These are phyloP conservation scores for Pulveroboletus sp. DNA, from an alignment of 768 basidiomycete species.

Conservation along the genomic window DNA sequence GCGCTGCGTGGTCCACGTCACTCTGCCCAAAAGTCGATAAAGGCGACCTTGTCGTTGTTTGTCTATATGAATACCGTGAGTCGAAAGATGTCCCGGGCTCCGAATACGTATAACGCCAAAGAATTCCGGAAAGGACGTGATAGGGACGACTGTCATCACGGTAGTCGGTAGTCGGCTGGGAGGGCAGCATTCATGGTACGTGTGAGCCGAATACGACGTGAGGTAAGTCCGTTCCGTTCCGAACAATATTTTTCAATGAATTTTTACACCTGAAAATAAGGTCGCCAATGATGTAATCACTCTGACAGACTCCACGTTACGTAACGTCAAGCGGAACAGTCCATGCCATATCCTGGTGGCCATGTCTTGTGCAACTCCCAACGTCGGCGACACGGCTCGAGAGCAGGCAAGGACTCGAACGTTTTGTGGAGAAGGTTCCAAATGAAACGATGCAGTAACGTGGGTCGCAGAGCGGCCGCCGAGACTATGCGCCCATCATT, in stretches of 20 bases:
- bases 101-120: neutral
- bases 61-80: neutral
- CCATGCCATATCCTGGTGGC: no score
- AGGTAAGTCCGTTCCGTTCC: neutral
- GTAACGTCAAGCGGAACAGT: no score
- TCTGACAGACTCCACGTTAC: no score
- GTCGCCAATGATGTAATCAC: no score
- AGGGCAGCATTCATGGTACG: no score
- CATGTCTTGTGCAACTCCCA: no score
- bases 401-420: neutral
- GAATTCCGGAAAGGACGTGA: conserved; percentile 6
- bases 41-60: neutral
- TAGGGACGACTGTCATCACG: conserved; percentile 2
- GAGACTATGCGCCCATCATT: no score
- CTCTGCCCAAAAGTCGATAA: conserved; percentile 11
- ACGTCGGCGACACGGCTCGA: no score
- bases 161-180: no score
- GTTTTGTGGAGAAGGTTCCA: neutral
- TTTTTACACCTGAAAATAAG: no score
- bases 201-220: neutral
- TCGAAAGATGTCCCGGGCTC: no score
- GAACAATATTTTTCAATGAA: no score
- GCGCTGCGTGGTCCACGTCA: conserved; percentile 8
- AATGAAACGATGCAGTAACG: neutral
- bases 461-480: neutral